A percentile compares a stretch with the other conserved stretches of the same genome.
Conservation (phyloP, 1,284 basidiomycete species). For the Sporisorium iseilematis-ciliati region DNA sequence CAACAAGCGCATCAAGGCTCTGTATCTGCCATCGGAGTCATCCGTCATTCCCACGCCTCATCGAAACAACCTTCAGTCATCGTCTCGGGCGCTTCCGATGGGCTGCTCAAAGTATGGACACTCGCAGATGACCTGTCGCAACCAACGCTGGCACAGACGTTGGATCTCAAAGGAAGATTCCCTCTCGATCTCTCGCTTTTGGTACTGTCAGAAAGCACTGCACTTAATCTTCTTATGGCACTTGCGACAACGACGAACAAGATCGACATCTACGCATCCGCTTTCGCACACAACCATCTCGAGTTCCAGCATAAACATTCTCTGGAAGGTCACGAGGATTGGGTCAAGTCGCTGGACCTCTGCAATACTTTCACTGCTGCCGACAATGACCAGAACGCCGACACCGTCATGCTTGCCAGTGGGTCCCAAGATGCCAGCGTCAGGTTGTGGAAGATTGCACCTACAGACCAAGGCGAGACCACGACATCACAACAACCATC, state of each 20-base stretch:
- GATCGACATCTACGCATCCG: conserved; percentile 50
- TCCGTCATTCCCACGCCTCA: conserved; percentile 22
- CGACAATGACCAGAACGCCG: conserved; percentile 4
- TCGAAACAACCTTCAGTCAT: conserved; percentile 15
- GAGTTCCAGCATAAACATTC: conserved; percentile 46
- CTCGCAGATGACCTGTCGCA: conserved; percentile 13
- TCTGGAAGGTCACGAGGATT: conserved; percentile 67
- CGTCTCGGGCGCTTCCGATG: conserved; percentile 61
- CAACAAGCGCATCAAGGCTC: conserved; percentile 50
- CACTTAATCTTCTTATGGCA: conserved; percentile 49
- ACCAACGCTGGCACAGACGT: conserved; percentile 37
- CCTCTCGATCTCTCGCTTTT: conserved; percentile 63
- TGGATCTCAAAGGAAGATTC: conserved; percentile 54
- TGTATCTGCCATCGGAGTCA: conserved; percentile 53
- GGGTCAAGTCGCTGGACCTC: conserved; percentile 66
- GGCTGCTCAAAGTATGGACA: conserved; percentile 54
- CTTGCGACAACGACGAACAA: conserved; percentile 60
- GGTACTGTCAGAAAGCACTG: conserved; percentile 27
- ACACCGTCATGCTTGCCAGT: conserved; percentile 58
- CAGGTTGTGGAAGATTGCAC: conserved; percentile 62
- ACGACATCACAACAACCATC: neutral
- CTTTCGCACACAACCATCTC: neutral
- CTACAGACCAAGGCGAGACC: neutral
- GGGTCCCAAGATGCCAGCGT: conserved; percentile 64
- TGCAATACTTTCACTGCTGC: conserved; percentile 24